Evolutionary conservation across 306 rosid genomes (phyloP).

Genomic region (Fragaria ananassa): DNA sequence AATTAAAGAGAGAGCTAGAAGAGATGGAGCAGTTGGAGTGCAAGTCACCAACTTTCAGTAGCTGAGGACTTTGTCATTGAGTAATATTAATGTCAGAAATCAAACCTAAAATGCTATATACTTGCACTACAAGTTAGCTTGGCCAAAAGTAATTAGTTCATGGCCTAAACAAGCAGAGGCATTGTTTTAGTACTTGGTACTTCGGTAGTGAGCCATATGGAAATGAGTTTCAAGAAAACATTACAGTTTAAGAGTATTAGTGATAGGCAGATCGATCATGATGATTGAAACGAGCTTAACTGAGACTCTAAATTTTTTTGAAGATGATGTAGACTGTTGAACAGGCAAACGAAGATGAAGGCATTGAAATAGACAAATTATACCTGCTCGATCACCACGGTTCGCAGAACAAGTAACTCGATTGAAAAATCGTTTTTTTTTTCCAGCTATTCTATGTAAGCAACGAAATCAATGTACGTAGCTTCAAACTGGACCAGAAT

Average conservation of each 20-base stretch:
- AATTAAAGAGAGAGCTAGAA: constrained; percentile 14
- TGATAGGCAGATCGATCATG: background rate
- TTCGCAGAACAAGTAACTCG: background rate
- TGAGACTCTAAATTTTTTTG: background rate
- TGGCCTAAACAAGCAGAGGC: background rate
- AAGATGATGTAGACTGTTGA: background rate
- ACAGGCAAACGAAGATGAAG: background rate
- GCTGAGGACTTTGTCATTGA: constrained; percentile 8
- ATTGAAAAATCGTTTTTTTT: background rate
- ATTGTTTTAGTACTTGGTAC: background rate
- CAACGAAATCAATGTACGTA: background rate
- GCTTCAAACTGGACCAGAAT: background rate
- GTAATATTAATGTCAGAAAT: constrained; percentile 26
- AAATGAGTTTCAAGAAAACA: background rate
- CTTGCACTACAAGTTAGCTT: constrained; percentile 37
- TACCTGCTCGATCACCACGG: background rate
- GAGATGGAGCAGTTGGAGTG: constrained; percentile 44
- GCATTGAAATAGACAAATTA: background rate
- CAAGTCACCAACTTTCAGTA: constrained; percentile 54
- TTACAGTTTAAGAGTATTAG: background rate
- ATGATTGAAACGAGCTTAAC: background rate
- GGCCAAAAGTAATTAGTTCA: background rate
- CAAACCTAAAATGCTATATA: constrained; percentile 45
- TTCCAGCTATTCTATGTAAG: background rate
- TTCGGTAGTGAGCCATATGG: background rate